Evolutionary conservation across 495 filamentous ascomycete genomes (phyloP).

Genomic region (Gamarada debralockiae): DNA sequence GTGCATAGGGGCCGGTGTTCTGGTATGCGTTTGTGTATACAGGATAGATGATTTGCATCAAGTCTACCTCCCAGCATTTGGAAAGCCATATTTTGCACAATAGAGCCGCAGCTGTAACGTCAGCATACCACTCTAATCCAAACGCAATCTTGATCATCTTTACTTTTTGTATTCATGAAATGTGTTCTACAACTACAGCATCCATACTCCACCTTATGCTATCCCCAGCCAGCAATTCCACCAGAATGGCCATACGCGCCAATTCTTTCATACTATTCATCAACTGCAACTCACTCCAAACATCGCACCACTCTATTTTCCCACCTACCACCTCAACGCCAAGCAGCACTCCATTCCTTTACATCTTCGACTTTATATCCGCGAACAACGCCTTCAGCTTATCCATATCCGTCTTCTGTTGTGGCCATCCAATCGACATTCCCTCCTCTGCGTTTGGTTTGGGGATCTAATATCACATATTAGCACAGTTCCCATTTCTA

Average conservation of each 20-base stretch:
- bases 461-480: slow-evolving; percentile 67
- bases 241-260: too few species aligned
- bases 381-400: slow-evolving; percentile 74
- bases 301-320: background rate
- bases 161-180: background rate
- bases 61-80: background rate
- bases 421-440: slow-evolving; percentile 76
- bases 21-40: too few species aligned
- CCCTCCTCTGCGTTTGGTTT: slow-evolving; percentile 88
- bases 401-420: slow-evolving; percentile 74
- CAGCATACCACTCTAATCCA: background rate
- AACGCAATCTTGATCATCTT: background rate
- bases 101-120: background rate
- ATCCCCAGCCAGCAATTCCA: too few species aligned
- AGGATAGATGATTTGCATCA: background rate
- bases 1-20: background rate
- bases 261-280: too few species aligned
- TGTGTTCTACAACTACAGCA: too few species aligned
- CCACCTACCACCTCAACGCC: background rate
- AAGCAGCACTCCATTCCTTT: slow-evolving; percentile 13
- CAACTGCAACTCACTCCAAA: too few species aligned
- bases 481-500: slow-evolving; percentile 8
- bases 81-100: background rate
- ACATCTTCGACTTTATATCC: slow-evolving; percentile 88
- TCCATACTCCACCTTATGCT: too few species aligned